Evolutionary conservation across 2,329 filamentous ascomycete genomes (phyloP), one percentile per base, ranked within the genome.

Genomic region (Daldinia eschscholtzii): DNA sequence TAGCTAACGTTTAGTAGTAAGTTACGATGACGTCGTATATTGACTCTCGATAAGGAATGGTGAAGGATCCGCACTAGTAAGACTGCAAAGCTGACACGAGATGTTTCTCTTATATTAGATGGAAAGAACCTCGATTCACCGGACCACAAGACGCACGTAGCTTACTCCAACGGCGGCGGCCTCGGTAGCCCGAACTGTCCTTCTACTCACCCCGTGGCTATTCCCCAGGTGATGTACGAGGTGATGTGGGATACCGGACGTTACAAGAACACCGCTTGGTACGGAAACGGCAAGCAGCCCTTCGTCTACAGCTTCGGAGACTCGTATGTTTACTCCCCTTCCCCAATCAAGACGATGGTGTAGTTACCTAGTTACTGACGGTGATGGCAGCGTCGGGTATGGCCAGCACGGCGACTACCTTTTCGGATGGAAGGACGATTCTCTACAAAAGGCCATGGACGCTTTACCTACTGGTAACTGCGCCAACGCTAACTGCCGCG

Each of bases 291-390:
- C 64, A 70, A 68, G 58, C 72, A 74, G 67, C 72, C 72, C 3
- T 84, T 79, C 59, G 78, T 79, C 63, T 85, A 83, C 53, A 84
- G 75, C 56, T 76, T 72, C 53, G 77, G 78, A 30, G 78, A 79
- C 59, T 57, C 65, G 70, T 72, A 71, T 5, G 65, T 67, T 59
- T 33, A 33, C 26, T n/a, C n/a, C 35, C 52, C n/a, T 10, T 4
- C 9, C 15, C 20, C 20, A 23, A 23, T 23, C 28, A 23, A 58
- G 39, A 57, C 48, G 15, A 53, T 53, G 20, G 7, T 23, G 7
- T 60, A 28, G 28, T 53, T 35, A 23, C 37, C 2, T 46, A 35
- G 33, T 39, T 57, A 62, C 68, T 70, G 6, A 70, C n/a, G n/a
- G 37, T 6, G 1, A 53, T 56, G 28, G 5, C 5, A 70, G 68